These are phyloP conservation scores for Candida maris DNA, from an alignment of 805 yeast species.

Conservation along the genomic window DNA sequence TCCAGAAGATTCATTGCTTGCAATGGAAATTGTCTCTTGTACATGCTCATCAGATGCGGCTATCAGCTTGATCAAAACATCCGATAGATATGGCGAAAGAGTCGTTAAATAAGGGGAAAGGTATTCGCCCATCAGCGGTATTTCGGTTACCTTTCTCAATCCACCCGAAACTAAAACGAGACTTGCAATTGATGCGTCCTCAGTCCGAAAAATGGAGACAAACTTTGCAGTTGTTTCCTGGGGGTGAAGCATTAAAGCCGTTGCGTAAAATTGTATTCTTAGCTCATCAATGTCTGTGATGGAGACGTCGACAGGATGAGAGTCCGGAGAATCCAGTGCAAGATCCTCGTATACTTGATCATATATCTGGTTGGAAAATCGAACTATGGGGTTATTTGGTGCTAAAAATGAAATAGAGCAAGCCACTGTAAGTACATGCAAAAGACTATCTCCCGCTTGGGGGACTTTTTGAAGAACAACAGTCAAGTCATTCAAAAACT, in stretches of 20 bases:
- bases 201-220: conserved; percentile 13
- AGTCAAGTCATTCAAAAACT: conserved; percentile 23
- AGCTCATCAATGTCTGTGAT: conserved; percentile 17
- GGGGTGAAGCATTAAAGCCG: conserved; percentile 22
- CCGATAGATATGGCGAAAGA: conserved; percentile 19
- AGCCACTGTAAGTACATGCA: conserved; percentile 32
- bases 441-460: conserved; percentile 28
- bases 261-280: conserved; percentile 25
- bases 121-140: conserved; percentile 18
- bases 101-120: conserved; percentile 17
- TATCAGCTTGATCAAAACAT: conserved; percentile 15
- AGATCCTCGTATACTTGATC: conserved; percentile 24
- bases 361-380: conserved; percentile 25
- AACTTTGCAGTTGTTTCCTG: conserved; percentile 12
- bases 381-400: conserved; percentile 26
- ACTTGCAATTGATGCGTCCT: conserved; percentile 13
- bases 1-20: conserved; percentile 11
- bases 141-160: conserved; percentile 19
- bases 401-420: conserved; percentile 26
- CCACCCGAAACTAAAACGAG: conserved; percentile 24
- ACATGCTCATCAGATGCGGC: neutral
- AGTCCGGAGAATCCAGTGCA: conserved; percentile 28
- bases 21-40: conserved; percentile 12
- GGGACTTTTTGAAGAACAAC: conserved; percentile 23
- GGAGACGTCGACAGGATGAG: conserved; percentile 19